phyloP scores from a whole-genome alignment of 345 rosid species.

The Bruguiera sexangula region DNA sequence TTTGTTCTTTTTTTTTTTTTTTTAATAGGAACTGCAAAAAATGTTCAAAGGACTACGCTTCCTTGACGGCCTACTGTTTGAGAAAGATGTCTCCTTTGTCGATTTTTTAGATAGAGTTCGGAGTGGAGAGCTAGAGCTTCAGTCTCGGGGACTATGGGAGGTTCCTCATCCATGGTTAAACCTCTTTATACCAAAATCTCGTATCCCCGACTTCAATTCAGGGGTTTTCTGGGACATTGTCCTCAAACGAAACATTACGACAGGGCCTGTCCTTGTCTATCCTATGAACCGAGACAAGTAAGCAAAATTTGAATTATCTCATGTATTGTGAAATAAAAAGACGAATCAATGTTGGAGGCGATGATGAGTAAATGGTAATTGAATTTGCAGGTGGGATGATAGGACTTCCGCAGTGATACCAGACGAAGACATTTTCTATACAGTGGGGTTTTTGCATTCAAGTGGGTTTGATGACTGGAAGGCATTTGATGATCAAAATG shows the following conservation, averaged over 20 bases:
- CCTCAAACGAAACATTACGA: conserved; percentile 58
- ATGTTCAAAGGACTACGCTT: conserved; percentile 21
- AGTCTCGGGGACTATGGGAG: conserved; percentile 69
- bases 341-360: no score
- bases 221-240: conserved; percentile 66
- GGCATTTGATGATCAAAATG: conserved; percentile 51
- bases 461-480: conserved; percentile 57
- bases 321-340: no score
- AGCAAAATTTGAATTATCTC: not conserved
- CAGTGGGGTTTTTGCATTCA: conserved; percentile 72
- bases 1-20: not conserved
- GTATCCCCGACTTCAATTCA: conserved; percentile 51
- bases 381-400: conserved; percentile 67
- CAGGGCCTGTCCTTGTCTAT: conserved; percentile 67
- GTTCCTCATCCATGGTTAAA: conserved; percentile 99
- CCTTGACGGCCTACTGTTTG: conserved; percentile 21
- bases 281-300: conserved; percentile 83
- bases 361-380: no score
- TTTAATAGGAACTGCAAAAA: conserved; percentile 37
- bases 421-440: conserved; percentile 73
- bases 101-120: conserved; percentile 79
- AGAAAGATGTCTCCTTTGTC: conserved; percentile 31
- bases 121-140: conserved; percentile 60
- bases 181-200: conserved; percentile 71
- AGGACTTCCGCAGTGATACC: conserved; percentile 65